Evolutionary conservation across 2,329 filamentous ascomycete species (phyloP), one percentile per base, ranked within the genome.

Genomic region (Stagonosporopsis tanaceti): DNA sequence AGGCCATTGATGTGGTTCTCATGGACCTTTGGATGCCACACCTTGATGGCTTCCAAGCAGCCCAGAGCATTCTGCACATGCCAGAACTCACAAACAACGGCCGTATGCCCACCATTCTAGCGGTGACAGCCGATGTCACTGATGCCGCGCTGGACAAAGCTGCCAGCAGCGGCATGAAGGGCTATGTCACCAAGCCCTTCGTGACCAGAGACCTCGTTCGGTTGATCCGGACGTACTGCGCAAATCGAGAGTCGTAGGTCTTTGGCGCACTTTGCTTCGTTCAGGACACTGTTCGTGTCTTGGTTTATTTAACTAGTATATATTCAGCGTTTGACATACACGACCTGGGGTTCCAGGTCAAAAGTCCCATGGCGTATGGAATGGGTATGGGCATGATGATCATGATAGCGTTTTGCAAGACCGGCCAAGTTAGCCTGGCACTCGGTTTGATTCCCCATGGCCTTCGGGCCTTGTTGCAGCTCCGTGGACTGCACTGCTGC

Each of bases 21-120:
- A 91, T 91, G 89, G 89, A 91, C 73, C 81, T 91, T 9, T 91
- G 89, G 89, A 91, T 91, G 87, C 89, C 89, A 0, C 80, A 87
- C 62, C 87, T 91, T 80, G 88, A 91, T 67, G 89, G 89, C 1
- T 91, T 89, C 62, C 85, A 90, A 68, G 89, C 89, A 2, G 85
- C 88, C 0, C 81, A 84, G 65, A 78, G 80, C 44, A 91, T 91
- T 40, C 74, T 89, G 11, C 76, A 78, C 24, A 82, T 87, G 78
- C 53, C 56, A 40, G 66, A 70, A 24, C 60, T 60, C 3, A 71
- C 79, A n/a, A 72, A 78, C 17, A 74, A 54, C 12, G 55, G 51
- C 22, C 54, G 60, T 11, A 66, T 59, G 39, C 77, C 80, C 39
- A 80, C 80, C 32, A 76, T 89, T 35, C 78, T 89, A 27, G 87